Conservation (phyloP, 2,329 filamentous ascomycete genomes). For the Neofusicoccum ribis region DNA sequence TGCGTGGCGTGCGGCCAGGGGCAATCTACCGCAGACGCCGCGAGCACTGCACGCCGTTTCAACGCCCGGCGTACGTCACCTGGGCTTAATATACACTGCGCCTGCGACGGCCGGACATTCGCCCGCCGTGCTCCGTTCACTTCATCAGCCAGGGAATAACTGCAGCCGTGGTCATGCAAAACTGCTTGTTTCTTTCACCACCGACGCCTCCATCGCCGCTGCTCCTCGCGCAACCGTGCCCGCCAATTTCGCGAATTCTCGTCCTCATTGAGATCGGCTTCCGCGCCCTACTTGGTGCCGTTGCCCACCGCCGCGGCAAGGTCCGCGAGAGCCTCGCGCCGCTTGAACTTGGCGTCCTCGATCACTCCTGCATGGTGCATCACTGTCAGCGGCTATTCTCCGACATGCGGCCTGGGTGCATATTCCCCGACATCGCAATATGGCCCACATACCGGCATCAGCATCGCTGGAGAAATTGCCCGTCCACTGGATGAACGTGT, state of each 20-base stretch:
- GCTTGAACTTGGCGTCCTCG: conserved; percentile 75
- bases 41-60: not conserved
- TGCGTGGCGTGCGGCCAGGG: conserved; percentile 1
- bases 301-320: conserved; percentile 54
- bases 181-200: not conserved
- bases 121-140: not conserved
- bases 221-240: conserved; percentile 8
- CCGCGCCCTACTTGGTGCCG: conserved; percentile 3
- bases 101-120: not conserved
- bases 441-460: conserved; percentile 59
- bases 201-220: not conserved
- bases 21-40: conserved; percentile 1
- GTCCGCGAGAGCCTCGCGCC: conserved; percentile 68
- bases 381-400: conserved; percentile 15
- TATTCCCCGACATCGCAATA: not conserved
- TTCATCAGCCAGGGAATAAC: not conserved
- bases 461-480: conserved; percentile 71
- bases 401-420: not conserved
- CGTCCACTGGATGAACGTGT: conserved; percentile 69
- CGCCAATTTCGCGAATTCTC: not conserved
- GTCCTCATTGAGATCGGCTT: not conserved
- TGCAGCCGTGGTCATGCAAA: not conserved
- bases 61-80: conserved; percentile 10
- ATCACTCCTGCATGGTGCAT: conserved; percentile 58
- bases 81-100: not conserved